Evolutionary conservation across 2,329 filamentous ascomycete species (phyloP), one percentile per base, ranked within the genome.

Genomic region (Pseudogymnoascus verrucosus): DNA sequence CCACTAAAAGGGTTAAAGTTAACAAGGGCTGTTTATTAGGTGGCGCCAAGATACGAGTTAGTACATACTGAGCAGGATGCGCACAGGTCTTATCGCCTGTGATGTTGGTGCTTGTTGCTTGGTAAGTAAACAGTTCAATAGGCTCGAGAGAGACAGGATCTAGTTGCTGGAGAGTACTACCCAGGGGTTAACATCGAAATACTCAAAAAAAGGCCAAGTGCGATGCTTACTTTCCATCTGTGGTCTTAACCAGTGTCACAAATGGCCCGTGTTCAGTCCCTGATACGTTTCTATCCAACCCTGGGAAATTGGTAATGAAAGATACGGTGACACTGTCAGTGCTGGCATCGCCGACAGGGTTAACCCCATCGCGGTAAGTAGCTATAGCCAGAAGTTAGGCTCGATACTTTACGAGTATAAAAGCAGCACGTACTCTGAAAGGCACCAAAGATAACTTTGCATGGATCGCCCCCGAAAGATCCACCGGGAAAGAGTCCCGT

Each of bases 401-500:
- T 3, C 2, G 5, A 19, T 19, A 34, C 19, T 21, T 19, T 1
- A 28, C 2, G 23, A 4, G 16, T 19, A 14, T 19, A 19, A 19
- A 28, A 19, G 5, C 2, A 34, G 73, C 88, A 88, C 16, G 85
- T 71, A 64, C 83, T 81, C 82, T 87, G 86, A 65, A 88, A 74
- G 72, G 93, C 93, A 64, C 83, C 79, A 71, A 91, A 91, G 37
- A 91, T 76, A 12, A 84, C 85, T 60, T 90, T 79, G 71, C 90
- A 95, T 0, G 89, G 90, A 69, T 95, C 51, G n/a, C 90, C 2
- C 81, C 80, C 65, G 83, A 84, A 67, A 90, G 86, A 0, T 79
- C 91, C 72, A 93, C 95, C 3, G 82, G 86, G 65, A 87, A 78
- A 26, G 77, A 76, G 1, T 80, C 76, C 1, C 82, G 73, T 62